Evolutionary conservation across 78 protist species (phyloP), one percentile per base, ranked within the genome.

Genomic region (Andalucia godoyi): DNA sequence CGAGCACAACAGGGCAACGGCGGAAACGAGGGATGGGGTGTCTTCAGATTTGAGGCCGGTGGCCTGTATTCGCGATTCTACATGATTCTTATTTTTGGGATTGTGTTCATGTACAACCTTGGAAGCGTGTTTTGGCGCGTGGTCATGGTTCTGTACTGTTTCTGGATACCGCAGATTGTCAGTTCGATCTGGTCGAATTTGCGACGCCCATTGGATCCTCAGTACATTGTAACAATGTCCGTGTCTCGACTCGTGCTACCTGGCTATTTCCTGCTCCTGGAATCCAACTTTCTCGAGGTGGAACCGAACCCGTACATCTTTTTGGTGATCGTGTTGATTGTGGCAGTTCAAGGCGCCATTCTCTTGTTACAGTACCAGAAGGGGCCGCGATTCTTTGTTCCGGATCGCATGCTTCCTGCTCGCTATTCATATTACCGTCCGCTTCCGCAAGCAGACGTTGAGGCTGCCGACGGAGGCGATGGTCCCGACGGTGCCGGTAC

Each of bases 341-440:
- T 66, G n/a, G 46, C 39, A 40, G 18, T 45, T 1, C 87, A 82
- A 39, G 68, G 50, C 7, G 33, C n/a, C 33, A 46, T 68, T 30
- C 55, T 83, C 25, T 50, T 38, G 21, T 42, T 72, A 36, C 90
- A 85, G 69, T 47, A 76, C 55, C 39, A 38, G 32, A 42, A 18
- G 7, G 91, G 91, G 36, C 83, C 91, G 43, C 66, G 80, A 27
- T 85, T 81, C 78, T 80, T 77, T 62, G 46, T 85, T 38, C 86
- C 84, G 10, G 58, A 78, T 9, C 57, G 69, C 54, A 75, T 82
- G 39, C 18, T 72, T 68, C 3, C 34, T 2, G 6, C 17, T 27
- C 32, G 17, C 8, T 36, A 21, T 21, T 21, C 29, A 34, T 10
- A 10, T 10, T 12, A 17, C 25, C 25, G 38, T 13, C 13, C 52